Base-by-base conservation (phyloP, 768 basidiomycete genomes). In the Agaricus sinodeliciosus region DNA sequence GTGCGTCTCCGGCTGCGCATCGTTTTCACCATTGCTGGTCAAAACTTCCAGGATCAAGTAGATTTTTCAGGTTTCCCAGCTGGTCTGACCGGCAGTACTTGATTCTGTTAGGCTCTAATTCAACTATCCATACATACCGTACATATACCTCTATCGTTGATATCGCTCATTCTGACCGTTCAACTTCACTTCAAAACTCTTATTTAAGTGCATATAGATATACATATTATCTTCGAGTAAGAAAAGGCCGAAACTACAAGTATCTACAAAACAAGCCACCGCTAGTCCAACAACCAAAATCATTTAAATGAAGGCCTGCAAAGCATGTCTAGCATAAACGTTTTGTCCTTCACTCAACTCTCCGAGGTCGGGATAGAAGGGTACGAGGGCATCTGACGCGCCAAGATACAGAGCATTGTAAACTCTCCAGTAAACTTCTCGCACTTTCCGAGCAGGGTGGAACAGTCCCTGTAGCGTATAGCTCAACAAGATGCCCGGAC, bases 401-500 rank as follows among this genome's bases (percentile, higher is more conserved):
- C 94, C 94, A 27, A 97, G 80, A 64, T 97, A 97, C 43, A 96
- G 70, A 27, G 93, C 84, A 69, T 96, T 97, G 73, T 98, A 98
- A 56, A 95, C 74, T 36, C 93, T 81, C 95, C 95, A 98, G 67
- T 97, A 98, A 2, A 95, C 92, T 74, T 99, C 96, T 51, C 96
- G 81, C 19, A 99, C 96, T 67, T 95, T 94, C 55, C 96, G 76
- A 3, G 96, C 94, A 0, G 96, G 96, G 62, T 99, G 96, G 82
- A 94, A 97, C 49, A 99, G 72, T 3, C 96, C 96, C 65, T 96
- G 94, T 4, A 98, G 73, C 37, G 91, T 85, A 65, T 98, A 97
- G 65, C 87, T 90, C 53, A 98, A 74, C 44, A 99, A 72, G 6
- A 96, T 80, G 34, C 96, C 95, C 0, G 95, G 93, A 1, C 96